Conservation (phyloP, 208 protist genomes). For the Trypanosoma scelopori region DNA sequence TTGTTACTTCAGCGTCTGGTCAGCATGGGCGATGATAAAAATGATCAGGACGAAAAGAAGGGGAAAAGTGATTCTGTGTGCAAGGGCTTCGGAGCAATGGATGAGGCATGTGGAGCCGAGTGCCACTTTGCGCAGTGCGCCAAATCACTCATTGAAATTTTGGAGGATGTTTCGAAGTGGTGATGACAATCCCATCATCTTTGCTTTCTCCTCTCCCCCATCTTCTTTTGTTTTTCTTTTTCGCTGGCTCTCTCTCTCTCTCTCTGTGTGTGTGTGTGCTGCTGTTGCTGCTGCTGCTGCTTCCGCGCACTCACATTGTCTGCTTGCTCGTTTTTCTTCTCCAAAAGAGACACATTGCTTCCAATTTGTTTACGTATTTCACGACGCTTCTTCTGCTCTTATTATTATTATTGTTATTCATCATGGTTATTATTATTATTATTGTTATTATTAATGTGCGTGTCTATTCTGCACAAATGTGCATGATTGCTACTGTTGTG, state of each 20-base stretch:
- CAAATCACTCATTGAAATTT: slow-evolving; percentile 1
- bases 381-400: no score
- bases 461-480: no score
- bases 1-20: slow-evolving; percentile 2
- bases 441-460: no score
- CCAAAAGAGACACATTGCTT: not conserved
- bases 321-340: not conserved
- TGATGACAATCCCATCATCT: not conserved
- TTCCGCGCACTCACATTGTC: no score
- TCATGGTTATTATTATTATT: no score
- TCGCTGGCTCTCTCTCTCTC: no score
- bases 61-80: no score
- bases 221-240: slow-evolving; percentile 8
- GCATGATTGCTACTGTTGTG: no score
- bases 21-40: not conserved
- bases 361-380: no score
- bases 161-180: slow-evolving; percentile 20
- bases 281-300: not conserved
- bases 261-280: not conserved
- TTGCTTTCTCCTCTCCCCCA: slow-evolving; percentile 3
- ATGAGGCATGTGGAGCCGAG: not conserved
- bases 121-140: slow-evolving; percentile 1
- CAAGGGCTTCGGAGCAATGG: not conserved
- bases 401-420: no score
- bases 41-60: no score